Conservation (phyloP, 345 rosid genomes). For the Syzygium jambos region DNA sequence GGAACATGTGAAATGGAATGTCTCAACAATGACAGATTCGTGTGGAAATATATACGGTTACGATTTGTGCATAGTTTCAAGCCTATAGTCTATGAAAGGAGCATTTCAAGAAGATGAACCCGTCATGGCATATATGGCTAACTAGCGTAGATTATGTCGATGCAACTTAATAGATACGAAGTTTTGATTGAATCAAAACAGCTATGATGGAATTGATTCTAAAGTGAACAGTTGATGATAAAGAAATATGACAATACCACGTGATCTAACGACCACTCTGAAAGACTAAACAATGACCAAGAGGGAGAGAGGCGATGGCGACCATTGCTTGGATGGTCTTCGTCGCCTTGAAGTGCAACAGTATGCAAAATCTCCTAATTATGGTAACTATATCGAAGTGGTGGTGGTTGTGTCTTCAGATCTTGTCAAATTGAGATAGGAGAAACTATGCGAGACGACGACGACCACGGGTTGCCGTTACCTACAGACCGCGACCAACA, state of each 20-base stretch:
- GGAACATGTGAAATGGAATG: background rate
- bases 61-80: background rate
- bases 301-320: background rate
- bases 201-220: background rate
- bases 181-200: background rate
- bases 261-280: background rate
- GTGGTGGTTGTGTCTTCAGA: background rate
- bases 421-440: background rate
- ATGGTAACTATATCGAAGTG: background rate
- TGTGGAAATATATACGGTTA: background rate
- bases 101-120: background rate
- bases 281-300: background rate
- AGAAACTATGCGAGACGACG: background rate
- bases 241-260: background rate
- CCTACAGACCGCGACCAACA: background rate
- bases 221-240: background rate
- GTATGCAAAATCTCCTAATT: background rate
- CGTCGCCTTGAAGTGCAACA: background rate
- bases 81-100: background rate
- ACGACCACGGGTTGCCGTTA: background rate
- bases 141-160: background rate
- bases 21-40: background rate
- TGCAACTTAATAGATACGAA: background rate
- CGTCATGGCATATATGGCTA: background rate
- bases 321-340: background rate